A percentile compares a stretch with the other conserved stretches of the same genome.
Conservation (phyloP, 2,329 filamentous ascomycete species). For the Byssoonygena ceratinophila region DNA sequence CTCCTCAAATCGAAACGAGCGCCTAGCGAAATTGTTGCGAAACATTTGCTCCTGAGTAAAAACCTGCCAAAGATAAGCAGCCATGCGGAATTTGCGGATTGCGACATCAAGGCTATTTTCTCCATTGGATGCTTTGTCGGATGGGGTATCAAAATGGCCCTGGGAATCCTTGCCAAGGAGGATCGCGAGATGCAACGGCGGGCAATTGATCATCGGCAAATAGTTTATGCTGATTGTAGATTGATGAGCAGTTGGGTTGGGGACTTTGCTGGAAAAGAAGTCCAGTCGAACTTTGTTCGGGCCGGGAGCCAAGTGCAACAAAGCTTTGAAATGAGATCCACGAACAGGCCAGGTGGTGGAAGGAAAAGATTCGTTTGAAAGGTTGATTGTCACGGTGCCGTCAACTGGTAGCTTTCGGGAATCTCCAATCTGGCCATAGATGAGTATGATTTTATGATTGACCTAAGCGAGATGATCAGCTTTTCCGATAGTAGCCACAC, state of each 20-base stretch:
- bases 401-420: conserved; percentile 57
- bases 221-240: conserved; percentile 77
- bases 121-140: conserved; percentile 63
- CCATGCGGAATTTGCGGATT: conserved; percentile 83
- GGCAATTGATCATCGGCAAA: conserved; percentile 64
- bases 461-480: conserved; percentile 46
- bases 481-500: conserved; percentile 11
- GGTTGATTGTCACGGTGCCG: conserved; percentile 66
- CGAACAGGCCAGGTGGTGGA: conserved; percentile 75
- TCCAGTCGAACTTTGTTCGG: conserved; percentile 82
- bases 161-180: conserved; percentile 80
- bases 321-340: conserved; percentile 81
- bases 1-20: conserved; percentile 84
- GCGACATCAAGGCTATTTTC: conserved; percentile 73
- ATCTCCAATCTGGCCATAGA: conserved; percentile 68
- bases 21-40: conserved; percentile 72
- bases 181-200: conserved; percentile 81
- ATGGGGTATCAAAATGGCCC: conserved; percentile 71
- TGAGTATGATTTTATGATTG: conserved; percentile 77
- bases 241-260: conserved; percentile 58
- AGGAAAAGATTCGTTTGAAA: conserved; percentile 78
- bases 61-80: conserved; percentile 91
- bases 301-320: conserved; percentile 82
- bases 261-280: conserved; percentile 72
- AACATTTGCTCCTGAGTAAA: conserved; percentile 97